These are phyloP conservation scores for Dipodascus albidus DNA, from an alignment of 805 yeast genomes.

Conservation along the genomic window DNA sequence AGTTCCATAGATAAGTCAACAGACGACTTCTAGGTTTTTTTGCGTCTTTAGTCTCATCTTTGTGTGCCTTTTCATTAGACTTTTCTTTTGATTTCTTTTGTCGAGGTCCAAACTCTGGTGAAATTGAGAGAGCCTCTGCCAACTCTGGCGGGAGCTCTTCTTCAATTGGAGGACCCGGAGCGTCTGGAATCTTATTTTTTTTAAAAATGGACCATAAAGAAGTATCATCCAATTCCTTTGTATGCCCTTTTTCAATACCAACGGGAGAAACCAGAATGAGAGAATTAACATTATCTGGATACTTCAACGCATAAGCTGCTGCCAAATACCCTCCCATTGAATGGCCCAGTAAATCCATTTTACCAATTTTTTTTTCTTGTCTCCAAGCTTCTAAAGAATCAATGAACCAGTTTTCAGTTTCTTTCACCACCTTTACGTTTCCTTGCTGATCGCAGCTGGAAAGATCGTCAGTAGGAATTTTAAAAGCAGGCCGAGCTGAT, in stretches of 20 bases:
- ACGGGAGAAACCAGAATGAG: conserved; percentile 62
- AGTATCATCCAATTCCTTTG: conserved; percentile 27
- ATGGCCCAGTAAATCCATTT: conserved; percentile 60
- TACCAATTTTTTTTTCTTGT: conserved; percentile 32
- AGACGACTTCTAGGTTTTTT: too few species aligned
- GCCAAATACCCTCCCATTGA: conserved; percentile 73
- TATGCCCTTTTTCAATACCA: conserved; percentile 44
- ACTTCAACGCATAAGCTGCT: conserved; percentile 45
- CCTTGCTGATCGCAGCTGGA: background rate
- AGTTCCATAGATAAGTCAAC: conserved; percentile 80
- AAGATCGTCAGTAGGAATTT: too few species aligned
- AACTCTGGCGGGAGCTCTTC: conserved; percentile 3
- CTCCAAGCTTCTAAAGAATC: conserved; percentile 62
- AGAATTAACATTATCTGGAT: conserved; percentile 43
- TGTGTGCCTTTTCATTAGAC: too few species aligned
- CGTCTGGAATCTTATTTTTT: conserved; percentile 3
- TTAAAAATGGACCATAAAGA: conserved; percentile 28
- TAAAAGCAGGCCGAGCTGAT: conserved; percentile 41
- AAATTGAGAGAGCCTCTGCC: too few species aligned
- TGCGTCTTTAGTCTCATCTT: too few species aligned
- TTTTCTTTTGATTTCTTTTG: too few species aligned
- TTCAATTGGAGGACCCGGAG: conserved; percentile 5
- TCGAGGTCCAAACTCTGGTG: too few species aligned
- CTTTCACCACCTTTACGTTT: conserved; percentile 7
- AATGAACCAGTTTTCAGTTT: conserved; percentile 30